A percentile compares a stretch with the other conserved stretches of the same genome.
phyloP scores from a whole-genome alignment of 192 early-diverging fungal genomes.

The Rhizophagus clarus region DNA sequence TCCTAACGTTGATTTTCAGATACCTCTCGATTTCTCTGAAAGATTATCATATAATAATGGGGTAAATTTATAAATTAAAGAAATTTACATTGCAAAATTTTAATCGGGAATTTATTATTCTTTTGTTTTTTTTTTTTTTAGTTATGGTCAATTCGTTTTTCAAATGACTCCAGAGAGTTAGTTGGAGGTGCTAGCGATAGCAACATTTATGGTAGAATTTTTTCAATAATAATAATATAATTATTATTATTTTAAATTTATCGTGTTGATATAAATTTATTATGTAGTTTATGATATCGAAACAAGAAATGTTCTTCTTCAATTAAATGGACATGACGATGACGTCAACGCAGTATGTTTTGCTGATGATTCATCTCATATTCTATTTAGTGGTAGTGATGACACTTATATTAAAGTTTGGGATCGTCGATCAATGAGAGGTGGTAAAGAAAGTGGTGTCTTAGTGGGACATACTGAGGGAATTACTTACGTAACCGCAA shows the following conservation, averaged over 20 bases:
- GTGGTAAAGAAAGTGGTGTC: slow-evolving; percentile 54
- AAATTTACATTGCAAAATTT: not conserved
- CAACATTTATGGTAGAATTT: slow-evolving; percentile 36
- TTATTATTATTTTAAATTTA: slow-evolving; percentile 15
- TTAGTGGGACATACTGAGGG: slow-evolving; percentile 74
- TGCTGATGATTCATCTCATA: slow-evolving; percentile 55
- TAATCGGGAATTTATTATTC: not conserved
- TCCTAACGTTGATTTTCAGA: slow-evolving; percentile 37
- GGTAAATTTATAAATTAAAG: slow-evolving; percentile 23
- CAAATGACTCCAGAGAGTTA: slow-evolving; percentile 60
- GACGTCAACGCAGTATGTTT: slow-evolving; percentile 71
- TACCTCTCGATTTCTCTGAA: slow-evolving; percentile 44
- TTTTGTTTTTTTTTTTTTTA: slow-evolving; percentile 23
- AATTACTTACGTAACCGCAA: slow-evolving; percentile 64
- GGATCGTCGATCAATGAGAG: slow-evolving; percentile 59
- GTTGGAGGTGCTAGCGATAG: slow-evolving; percentile 54
- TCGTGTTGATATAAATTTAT: not conserved
- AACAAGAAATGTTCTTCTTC: slow-evolving; percentile 47
- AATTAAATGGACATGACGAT: slow-evolving; percentile 56
- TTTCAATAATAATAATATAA: not conserved
- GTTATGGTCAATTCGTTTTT: slow-evolving; percentile 70
- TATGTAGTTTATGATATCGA: slow-evolving; percentile 61
- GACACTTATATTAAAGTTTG: slow-evolving; percentile 61
- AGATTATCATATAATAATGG: slow-evolving; percentile 20
- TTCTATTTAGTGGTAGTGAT: slow-evolving; percentile 66